Base-by-base conservation (phyloP, 2,329 filamentous ascomycete species). In the Scorias spongiosa region DNA sequence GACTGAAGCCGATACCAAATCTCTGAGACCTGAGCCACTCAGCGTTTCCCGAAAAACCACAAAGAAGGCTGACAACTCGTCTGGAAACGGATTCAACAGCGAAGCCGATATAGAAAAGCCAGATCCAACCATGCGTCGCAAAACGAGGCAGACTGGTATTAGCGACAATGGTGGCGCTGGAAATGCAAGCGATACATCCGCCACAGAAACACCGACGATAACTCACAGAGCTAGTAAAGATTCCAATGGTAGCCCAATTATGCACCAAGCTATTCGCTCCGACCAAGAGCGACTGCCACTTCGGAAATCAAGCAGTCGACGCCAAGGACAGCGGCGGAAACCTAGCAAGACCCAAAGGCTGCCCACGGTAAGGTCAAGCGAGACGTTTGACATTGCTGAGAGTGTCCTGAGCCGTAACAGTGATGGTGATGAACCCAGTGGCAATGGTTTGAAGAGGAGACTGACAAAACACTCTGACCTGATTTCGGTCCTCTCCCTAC, bases 381-480 rank as follows among this genome's bases (percentile, higher is more conserved):
- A 36, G 15, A 36, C 32, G 3, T 36, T 36, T 9, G 32, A 36
- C 15, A 15, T 36, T 3, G 32, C 15, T 12, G 32, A 36, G 9
- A 36, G 32, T 15, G 32, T 36, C 11, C 11, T 36, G 3, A 36
- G 32, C 32, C 32, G 15, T 9, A 36, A 36, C 29, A 57, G 54
- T 38, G 54, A 58, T 46, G 57, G 55, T 38, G 54, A 57, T 42
- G 46, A 49, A 30, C 54, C 54, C 15, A 36, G 11, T 36, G 32
- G 32, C 15, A 49, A 46, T 51, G 71, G 69, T 38, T 66, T 85
- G 29, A 85, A 82, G 60, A 76, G 85, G 49, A 78, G 83, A 47
- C 72, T 94, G 34, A 94, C 88, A 3, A 93, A 84, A 46, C 88
- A 96, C 63, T 87, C 87, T 12, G 91, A 98, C 61, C 71, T 98